Conservation (phyloP, 805 yeast genomes). For the Candida suzukii region DNA sequence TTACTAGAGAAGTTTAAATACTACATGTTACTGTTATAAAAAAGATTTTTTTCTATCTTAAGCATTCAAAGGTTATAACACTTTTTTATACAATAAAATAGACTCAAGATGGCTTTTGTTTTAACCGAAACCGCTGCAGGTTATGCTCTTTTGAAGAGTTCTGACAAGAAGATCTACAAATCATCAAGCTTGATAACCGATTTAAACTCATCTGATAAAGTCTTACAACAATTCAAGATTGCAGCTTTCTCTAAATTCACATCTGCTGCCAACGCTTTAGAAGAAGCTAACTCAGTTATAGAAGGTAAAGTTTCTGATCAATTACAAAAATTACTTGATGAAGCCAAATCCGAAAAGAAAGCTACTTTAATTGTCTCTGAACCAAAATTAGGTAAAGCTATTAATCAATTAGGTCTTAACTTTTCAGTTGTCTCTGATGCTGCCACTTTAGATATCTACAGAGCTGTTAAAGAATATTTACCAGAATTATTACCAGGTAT, state of each 20-base stretch:
- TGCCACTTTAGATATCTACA: constrained; percentile 86
- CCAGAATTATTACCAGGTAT: constrained; percentile 94
- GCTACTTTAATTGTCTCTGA: constrained; percentile 87
- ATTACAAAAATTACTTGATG: constrained; percentile 69
- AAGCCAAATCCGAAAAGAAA: constrained; percentile 73
- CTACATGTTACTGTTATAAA: too few species aligned
- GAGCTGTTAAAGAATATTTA: constrained; percentile 90
- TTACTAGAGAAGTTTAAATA: too few species aligned
- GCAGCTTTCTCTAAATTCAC: constrained; percentile 93
- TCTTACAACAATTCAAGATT: constrained; percentile 83
- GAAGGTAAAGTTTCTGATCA: constrained; percentile 92
- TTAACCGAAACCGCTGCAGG: constrained; percentile 99
- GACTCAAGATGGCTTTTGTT: constrained; percentile 63
- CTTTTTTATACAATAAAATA: background rate
- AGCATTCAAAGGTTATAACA: background rate
- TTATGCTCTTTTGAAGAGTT: constrained; percentile 93
- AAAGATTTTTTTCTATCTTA: too few species aligned
- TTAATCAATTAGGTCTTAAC: constrained; percentile 87
- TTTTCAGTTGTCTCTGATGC: constrained; percentile 90
- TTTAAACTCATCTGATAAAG: constrained; percentile 76
- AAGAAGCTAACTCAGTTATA: constrained; percentile 85
- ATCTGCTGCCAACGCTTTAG: constrained; percentile 93
- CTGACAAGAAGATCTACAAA: constrained; percentile 95
- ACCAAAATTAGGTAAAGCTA: constrained; percentile 92
- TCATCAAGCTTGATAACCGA: constrained; percentile 67